A percentile compares a stretch with the other conserved stretches of the same genome.
phyloP scores from a whole-genome alignment of 768 basidiomycete species.

The Russula lepida region DNA sequence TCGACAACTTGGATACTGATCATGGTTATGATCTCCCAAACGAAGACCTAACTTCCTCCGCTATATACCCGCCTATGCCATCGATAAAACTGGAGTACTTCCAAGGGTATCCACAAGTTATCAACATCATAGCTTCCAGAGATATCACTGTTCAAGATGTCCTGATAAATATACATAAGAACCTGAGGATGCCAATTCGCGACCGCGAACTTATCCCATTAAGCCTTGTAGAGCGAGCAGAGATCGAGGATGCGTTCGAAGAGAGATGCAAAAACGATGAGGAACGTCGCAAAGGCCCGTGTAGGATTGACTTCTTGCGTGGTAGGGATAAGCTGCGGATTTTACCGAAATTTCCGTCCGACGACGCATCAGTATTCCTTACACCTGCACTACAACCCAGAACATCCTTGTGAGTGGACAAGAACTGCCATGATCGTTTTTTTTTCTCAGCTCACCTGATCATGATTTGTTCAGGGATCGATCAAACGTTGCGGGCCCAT shows the following conservation, averaged over 20 bases:
- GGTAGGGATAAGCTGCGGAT: conserved; percentile 6
- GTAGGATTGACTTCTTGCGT: background rate
- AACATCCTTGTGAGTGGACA: background rate
- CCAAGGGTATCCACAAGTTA: background rate
- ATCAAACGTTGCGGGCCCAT: no score
- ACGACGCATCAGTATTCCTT: background rate
- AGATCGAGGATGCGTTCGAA: background rate
- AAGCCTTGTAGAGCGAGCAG: background rate
- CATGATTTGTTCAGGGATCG: no score
- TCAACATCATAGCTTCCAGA: background rate
- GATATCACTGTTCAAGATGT: conserved; percentile 6
- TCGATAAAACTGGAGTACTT: conserved; percentile 2
- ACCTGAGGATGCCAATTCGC: background rate
- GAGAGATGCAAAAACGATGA: background rate
- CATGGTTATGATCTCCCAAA: background rate
- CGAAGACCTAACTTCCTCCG: background rate
- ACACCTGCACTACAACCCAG: no score
- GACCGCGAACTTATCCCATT: background rate
- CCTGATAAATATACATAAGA: background rate
- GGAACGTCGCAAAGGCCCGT: background rate
- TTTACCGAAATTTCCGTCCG: background rate
- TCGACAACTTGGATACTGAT: background rate
- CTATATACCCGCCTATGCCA: background rate
- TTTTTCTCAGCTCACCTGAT: no score
- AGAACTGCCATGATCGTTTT: background rate